A percentile compares a stretch with the other conserved stretches of the same genome.
Conservation (phyloP, 352 stramenopile species). For the Globisporangium acanthophoron region DNA sequence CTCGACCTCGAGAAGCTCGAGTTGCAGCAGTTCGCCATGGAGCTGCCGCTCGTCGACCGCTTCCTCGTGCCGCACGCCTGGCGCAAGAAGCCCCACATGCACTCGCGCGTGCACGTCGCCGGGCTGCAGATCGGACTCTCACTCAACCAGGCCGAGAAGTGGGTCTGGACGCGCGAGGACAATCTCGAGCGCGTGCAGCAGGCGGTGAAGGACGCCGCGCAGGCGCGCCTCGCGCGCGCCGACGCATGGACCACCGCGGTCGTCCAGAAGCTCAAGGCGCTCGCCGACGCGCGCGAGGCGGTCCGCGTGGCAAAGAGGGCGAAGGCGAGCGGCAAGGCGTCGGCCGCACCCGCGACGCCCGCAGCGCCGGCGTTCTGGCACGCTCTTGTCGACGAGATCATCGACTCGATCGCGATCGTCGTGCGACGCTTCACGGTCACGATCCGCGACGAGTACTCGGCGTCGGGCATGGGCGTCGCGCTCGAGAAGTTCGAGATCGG, state of each 20-base stretch:
- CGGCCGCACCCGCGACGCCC: conserved; percentile 2
- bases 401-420: conserved; percentile 66
- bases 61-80: conserved; percentile 16
- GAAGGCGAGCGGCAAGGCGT: conserved; percentile 2
- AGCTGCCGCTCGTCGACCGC: conserved; percentile 44
- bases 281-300: conserved; percentile 27
- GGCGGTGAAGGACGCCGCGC: conserved; percentile 49
- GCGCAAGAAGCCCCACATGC: conserved; percentile 21
- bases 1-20: conserved; percentile 59
- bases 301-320: conserved; percentile 29
- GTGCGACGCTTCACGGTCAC: conserved; percentile 43
- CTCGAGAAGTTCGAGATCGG: conserved; percentile 62
- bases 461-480: conserved; percentile 42
- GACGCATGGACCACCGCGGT: conserved; percentile 55
- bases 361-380: conserved; percentile 47
- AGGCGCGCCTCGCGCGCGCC: conserved; percentile 35
- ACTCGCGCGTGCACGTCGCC: conserved; percentile 45
- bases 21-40: conserved; percentile 44
- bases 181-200: conserved; percentile 54
- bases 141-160: conserved; percentile 66
- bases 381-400: conserved; percentile 44
- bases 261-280: conserved; percentile 58
- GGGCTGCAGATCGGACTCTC: conserved; percentile 50
- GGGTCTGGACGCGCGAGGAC: conserved; percentile 65
- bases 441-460: conserved; percentile 58